phyloP scores from a whole-genome alignment of 2,329 filamentous ascomycete species.

The Colletotrichum scovillei region DNA sequence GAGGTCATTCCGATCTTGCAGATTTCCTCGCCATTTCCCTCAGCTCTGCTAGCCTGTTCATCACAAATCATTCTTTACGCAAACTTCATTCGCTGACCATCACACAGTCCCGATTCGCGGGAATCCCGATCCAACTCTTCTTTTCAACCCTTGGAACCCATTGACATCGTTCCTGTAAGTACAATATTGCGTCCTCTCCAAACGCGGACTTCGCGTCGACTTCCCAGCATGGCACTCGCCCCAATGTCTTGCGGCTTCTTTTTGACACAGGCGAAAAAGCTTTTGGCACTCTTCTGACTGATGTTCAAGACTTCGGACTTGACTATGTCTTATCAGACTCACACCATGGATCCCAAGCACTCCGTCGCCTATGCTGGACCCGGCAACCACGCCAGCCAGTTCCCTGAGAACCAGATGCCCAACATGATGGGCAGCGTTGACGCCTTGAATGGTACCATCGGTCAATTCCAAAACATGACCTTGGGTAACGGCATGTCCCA shows the following conservation, averaged over 20 bases:
- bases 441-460: slow-evolving; percentile 24
- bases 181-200: background rate
- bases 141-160: slow-evolving; percentile 18
- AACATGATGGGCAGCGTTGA: slow-evolving; percentile 31
- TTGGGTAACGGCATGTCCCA: slow-evolving; percentile 48
- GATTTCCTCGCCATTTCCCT: background rate
- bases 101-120: background rate
- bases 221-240: background rate
- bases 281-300: background rate
- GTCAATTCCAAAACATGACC: slow-evolving; percentile 44
- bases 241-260: background rate
- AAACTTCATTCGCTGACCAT: slow-evolving; percentile 20
- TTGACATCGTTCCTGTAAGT: slow-evolving; percentile 26
- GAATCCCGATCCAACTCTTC: background rate
- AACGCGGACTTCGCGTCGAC: background rate
- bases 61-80: background rate
- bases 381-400: slow-evolving; percentile 25
- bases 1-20: background rate
- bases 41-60: too few relatives aligned
- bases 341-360: slow-evolving; percentile 50
- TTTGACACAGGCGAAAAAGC: background rate
- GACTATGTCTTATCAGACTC: slow-evolving; percentile 49
- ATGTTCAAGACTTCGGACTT: slow-evolving; percentile 19
- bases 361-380: slow-evolving; percentile 39
- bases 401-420: slow-evolving; percentile 33